Conservation (phyloP, 768 basidiomycete species). For the Lentinula detonsa region DNA sequence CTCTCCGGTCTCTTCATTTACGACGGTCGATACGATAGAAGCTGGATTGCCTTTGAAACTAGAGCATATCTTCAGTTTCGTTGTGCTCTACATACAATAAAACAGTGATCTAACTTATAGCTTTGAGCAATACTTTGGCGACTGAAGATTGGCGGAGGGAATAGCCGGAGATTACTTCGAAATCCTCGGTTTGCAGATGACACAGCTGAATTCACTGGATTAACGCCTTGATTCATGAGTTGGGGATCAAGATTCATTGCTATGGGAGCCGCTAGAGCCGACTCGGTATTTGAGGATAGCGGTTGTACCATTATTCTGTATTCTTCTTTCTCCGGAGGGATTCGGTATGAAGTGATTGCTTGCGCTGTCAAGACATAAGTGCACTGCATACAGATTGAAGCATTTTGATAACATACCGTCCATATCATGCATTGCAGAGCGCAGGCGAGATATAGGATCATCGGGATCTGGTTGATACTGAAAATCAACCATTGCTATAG, state of each 20-base stretch:
- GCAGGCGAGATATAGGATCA: constrained; percentile 67
- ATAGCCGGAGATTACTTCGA: constrained; percentile 60
- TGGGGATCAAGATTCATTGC: constrained; percentile 49
- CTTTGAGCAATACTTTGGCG: constrained; percentile 72
- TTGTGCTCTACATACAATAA: neutral
- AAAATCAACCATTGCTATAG: constrained; percentile 86
- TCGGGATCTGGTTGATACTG: constrained; percentile 75
- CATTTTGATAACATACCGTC: constrained; percentile 52
- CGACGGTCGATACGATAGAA: constrained; percentile 59
- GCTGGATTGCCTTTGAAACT: constrained; percentile 79
- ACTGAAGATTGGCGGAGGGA: constrained; percentile 89
- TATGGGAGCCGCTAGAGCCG: constrained; percentile 3
- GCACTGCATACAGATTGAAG: neutral
- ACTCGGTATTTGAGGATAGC: constrained; percentile 11
- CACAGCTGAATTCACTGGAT: neutral
- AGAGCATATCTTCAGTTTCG: neutral
- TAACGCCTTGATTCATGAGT: constrained; percentile 22
- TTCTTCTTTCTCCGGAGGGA: constrained; percentile 65
- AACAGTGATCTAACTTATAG: constrained; percentile 55
- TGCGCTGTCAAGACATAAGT: constrained; percentile 44
- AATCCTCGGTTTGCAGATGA: constrained; percentile 6
- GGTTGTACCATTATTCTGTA: constrained; percentile 34
- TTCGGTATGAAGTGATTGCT: constrained; percentile 60
- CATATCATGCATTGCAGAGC: constrained; percentile 69
- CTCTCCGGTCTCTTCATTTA: constrained; percentile 73